Base-by-base conservation (phyloP, 768 basidiomycete species). In the Rhodotorula kratochvilovae region DNA sequence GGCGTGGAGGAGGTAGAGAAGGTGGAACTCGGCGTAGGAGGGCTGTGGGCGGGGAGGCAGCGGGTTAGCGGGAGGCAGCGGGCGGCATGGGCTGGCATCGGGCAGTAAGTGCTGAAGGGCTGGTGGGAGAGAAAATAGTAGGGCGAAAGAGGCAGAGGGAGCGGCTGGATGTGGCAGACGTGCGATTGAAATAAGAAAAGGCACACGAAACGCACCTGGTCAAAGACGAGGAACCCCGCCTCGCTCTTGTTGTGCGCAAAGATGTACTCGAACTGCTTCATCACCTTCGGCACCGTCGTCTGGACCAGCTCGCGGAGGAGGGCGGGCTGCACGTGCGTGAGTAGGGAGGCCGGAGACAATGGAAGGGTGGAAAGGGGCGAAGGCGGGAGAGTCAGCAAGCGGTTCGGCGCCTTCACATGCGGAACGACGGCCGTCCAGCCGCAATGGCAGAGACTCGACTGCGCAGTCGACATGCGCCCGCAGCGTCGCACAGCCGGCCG, bases 21-120 rank as follows among this genome's bases (percentile, higher is more conserved):
- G 46, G 58, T 66, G 62, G 66, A 61, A 69, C 42, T 66, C 62
- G 70, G 63, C 63, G 58, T 36, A 63, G 42, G 63, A 64, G 51
- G 68, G 68, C 68, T 69, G 55, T 7, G 19, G 1, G 61, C 25
- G 61, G 3, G 27, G 23, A 35, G 25, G 8, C 23, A 50, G 25
- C 4, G 48, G 48, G 17, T 23, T 2, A 46, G 17, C 27, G 61
- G 35, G 7, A 25, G 21, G 33, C 17, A 29, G 33, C 5, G 39
- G 39, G 39, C 39, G 39, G n/a, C n/a, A n/a, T n/a, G n/a, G n/a
- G n/a, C n/a, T n/a, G n/a, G n/a, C n/a, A n/a, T n/a, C n/a, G n/a
- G n/a, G n/a, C n/a, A n/a, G n/a, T n/a, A n/a, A n/a, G n/a, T n/a
- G n/a, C n/a, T n/a, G n/a, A n/a, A n/a, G n/a, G n/a, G n/a, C n/a